Evolutionary conservation across 2,329 filamentous ascomycete genomes (phyloP), one percentile per base, ranked within the genome.

Genomic region (Thelonectria rubi): DNA sequence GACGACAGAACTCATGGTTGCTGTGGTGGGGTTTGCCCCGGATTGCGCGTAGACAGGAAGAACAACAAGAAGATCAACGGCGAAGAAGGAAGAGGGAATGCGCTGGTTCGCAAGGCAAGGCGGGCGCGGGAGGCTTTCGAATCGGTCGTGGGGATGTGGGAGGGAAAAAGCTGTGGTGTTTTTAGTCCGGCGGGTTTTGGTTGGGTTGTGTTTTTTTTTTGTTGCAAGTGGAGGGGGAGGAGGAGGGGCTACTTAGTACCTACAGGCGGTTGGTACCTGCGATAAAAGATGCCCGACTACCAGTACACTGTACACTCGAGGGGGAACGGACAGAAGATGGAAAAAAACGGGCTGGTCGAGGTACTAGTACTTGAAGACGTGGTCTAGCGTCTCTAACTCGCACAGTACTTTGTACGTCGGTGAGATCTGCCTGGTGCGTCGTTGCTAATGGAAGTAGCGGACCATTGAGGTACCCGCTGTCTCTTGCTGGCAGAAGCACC

Each of bases 1-100:
- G 70, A 85, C 83, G 75, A 85, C 83, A 78, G 80, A 82, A 78
- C 80, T 83, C 83, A 85, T 85, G 79, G 67, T 81, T 76, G 75
- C 73, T 69, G 74, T 64, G 59, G 64, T 65, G 69, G 64, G 67
- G 61, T 65, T 65, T 69, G 64, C 60, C 67, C 64, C 67, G 66
- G 68, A 51, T 55, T 65, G 60, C 63, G 55, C 52, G 55, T 65
- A 69, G 56, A 66, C 51, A 69, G 37, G 45, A 30, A 30, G 26
- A 30, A 64, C 46, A 69, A 24, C 32, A 49, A 59, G 59, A 51
- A 62, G 58, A 15, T 37, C 15, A 58, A 48, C 58, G 50, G 18
- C 51, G 18, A 42, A 46, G 55, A 40, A 59, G 15, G 20, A 51
- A 48, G 21, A 54, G 48, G 63, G 37, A 45, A 56, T 49, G 51